These are phyloP conservation scores for Eucalyptus regnans DNA, from an alignment of 345 rosid genomes.

Conservation along the genomic window DNA sequence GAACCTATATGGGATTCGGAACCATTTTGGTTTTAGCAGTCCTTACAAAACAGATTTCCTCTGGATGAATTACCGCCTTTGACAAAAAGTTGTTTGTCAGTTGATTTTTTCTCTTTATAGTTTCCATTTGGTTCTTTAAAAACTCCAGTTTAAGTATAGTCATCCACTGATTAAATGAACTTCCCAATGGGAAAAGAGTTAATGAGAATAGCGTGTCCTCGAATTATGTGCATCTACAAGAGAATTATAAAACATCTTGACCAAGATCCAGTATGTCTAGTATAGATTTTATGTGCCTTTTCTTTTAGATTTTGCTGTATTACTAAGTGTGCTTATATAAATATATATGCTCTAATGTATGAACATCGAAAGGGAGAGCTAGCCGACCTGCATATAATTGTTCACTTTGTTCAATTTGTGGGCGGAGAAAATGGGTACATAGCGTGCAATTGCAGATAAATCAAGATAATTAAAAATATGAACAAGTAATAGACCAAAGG, in stretches of 20 bases:
- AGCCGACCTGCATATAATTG: not conserved
- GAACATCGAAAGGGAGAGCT: not conserved
- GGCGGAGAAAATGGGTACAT: not conserved
- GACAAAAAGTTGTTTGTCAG: not conserved
- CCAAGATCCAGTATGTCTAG: not conserved
- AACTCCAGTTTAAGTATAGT: not conserved
- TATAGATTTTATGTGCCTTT: not conserved
- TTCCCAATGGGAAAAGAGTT: not conserved
- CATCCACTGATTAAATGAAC: not conserved
- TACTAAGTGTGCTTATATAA: not conserved
- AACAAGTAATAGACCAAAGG: not conserved
- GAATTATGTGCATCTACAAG: not conserved
- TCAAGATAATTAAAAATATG: not conserved
- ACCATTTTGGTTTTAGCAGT: slow-evolving; percentile 4
- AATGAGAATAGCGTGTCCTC: not conserved
- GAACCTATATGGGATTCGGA: slow-evolving; percentile 60
- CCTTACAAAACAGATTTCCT: not conserved
- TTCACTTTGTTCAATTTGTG: not conserved
- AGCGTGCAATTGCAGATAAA: not conserved
- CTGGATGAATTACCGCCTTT: not conserved
- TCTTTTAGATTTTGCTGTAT: not conserved
- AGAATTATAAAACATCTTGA: not conserved
- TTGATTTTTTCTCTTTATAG: not conserved
- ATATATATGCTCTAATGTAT: not conserved
- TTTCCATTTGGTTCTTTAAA: not conserved